Conservation (phyloP, 169 alveolate species). For the Hammondia hammondi region DNA sequence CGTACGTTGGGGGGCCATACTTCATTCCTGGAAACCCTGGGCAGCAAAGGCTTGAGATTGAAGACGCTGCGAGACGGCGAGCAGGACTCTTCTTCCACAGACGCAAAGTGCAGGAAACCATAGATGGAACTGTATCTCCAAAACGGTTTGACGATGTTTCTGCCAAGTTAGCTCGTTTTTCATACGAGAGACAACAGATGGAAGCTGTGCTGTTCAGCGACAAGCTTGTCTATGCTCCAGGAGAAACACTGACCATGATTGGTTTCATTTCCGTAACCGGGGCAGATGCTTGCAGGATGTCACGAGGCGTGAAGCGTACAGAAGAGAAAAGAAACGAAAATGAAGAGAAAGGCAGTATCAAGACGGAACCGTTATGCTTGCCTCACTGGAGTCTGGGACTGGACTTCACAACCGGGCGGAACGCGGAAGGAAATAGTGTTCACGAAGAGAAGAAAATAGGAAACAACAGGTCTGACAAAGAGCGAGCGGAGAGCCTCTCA, state of each 20-base stretch:
- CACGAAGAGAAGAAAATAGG: no score
- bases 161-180: background rate
- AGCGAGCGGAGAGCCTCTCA: background rate
- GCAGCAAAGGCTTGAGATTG: background rate
- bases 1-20: background rate
- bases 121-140: background rate
- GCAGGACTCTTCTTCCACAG: background rate
- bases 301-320: background rate
- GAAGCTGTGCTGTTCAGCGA: background rate
- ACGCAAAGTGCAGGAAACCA: no score
- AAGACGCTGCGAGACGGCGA: background rate
- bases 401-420: background rate
- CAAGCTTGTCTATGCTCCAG: background rate
- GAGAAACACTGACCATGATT: background rate
- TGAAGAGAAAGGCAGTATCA: background rate
- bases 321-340: background rate
- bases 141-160: background rate
- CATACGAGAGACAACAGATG: background rate
- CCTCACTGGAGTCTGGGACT: background rate
- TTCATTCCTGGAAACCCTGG: background rate
- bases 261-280: slow-evolving; percentile 10
- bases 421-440: background rate
- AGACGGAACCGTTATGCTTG: background rate
- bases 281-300: background rate
- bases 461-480: background rate